phyloP scores from a whole-genome alignment of 164 flowering plant genomes.

The Echeveria elegans region DNA sequence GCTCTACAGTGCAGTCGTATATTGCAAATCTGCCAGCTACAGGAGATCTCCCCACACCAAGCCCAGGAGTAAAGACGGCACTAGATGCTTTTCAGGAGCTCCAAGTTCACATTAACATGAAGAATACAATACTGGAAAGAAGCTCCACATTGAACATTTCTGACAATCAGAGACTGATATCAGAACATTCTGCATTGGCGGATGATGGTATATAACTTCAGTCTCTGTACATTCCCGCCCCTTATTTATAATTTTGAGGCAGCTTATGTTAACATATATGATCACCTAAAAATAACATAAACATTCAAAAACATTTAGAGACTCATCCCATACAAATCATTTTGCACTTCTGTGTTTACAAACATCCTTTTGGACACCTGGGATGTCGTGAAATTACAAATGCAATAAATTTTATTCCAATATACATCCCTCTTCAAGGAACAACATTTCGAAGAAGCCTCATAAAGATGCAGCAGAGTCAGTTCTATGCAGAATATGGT shows the following conservation, averaged over 20 bases:
- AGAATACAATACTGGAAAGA: background rate
- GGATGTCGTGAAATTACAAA: too few relatives aligned
- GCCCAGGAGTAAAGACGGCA: background rate
- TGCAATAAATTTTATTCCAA: too few relatives aligned
- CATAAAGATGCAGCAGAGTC: too few relatives aligned
- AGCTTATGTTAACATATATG: background rate
- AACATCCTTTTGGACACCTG: too few relatives aligned
- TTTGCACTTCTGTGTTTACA: too few relatives aligned
- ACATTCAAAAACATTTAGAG: too few relatives aligned
- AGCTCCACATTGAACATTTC: background rate
- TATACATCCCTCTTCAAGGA: too few relatives aligned
- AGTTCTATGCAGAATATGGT: too few relatives aligned
- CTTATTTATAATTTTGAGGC: background rate
- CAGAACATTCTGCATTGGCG: background rate
- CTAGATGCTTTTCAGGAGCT: background rate
- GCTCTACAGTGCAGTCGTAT: background rate
- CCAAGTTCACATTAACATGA: slow-evolving; percentile 1
- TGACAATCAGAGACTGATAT: background rate
- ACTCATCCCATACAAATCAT: too few relatives aligned
- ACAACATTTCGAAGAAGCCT: too few relatives aligned
- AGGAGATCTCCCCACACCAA: background rate
- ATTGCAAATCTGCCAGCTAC: background rate
- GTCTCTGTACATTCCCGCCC: background rate
- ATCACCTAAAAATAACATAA: too few relatives aligned
- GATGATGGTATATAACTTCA: background rate